phyloP scores from a whole-genome alignment of 768 basidiomycete species.

The Gloeostereum incarnatum region DNA sequence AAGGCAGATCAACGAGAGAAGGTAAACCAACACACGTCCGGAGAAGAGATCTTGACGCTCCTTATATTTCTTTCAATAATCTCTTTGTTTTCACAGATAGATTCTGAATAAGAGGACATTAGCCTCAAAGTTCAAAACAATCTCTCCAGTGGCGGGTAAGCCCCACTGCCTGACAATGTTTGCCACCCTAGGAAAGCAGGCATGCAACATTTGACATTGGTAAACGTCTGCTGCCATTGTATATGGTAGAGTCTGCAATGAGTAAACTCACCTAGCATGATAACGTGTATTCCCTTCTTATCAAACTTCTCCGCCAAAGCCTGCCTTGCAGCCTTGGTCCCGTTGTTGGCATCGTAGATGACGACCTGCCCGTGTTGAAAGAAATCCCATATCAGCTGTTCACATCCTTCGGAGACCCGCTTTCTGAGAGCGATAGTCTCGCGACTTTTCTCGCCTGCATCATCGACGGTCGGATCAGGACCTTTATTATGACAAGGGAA shows the following conservation, averaged over 20 bases:
- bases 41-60: constrained; percentile 96
- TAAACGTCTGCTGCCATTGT: too few species aligned
- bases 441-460: constrained; percentile 62
- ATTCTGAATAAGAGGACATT: constrained; percentile 59
- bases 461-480: constrained; percentile 6
- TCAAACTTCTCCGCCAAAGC: constrained; percentile 79
- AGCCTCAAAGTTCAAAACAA: too few species aligned
- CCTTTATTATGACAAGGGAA: too few species aligned
- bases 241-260: constrained; percentile 2
- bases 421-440: constrained; percentile 75
- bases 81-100: constrained; percentile 83
- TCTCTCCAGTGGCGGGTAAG: too few species aligned
- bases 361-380: constrained; percentile 87
- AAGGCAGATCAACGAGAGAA: constrained; percentile 4
- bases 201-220: too few species aligned
- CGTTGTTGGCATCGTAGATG: constrained; percentile 98
- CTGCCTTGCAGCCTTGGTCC: constrained; percentile 57
- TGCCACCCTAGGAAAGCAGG: too few species aligned
- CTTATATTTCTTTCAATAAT: constrained; percentile 93
- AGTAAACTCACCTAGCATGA: constrained; percentile 67
- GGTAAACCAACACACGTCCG: constrained; percentile 58
- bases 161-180: too few species aligned
- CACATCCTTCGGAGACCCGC: constrained; percentile 74
- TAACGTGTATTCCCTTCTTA: constrained; percentile 80
- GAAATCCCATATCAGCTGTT: constrained; percentile 83